These are phyloP conservation scores for Jasminum sambac DNA, from an alignment of 257 asterid species.

Conservation along the genomic window DNA sequence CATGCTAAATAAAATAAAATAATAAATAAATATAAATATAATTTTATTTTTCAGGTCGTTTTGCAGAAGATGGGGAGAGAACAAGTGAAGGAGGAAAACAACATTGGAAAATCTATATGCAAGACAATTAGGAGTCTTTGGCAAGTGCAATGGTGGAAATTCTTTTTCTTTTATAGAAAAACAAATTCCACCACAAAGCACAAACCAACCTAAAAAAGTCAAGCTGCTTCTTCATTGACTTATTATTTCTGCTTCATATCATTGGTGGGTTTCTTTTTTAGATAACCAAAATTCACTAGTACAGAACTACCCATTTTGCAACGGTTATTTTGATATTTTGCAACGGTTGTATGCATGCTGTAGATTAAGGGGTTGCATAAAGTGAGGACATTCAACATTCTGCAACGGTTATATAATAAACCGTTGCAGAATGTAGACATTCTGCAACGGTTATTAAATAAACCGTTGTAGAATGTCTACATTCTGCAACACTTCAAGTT, in stretches of 20 bases:
- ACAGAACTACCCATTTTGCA: too few relatives aligned
- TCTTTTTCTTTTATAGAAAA: conserved; percentile 29
- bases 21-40: neutral
- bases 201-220: conserved; percentile 19
- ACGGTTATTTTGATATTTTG: too few relatives aligned
- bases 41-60: conserved; percentile 22
- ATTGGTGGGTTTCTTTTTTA: too few relatives aligned
- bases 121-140: conserved; percentile 34
- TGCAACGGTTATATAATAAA: too few relatives aligned
- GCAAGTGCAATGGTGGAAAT: conserved; percentile 51
- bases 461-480: too few relatives aligned
- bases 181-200: conserved; percentile 25
- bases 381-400: too few relatives aligned
- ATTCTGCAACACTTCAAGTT: too few relatives aligned
- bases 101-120: conserved; percentile 37
- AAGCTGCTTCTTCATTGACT: conserved; percentile 4
- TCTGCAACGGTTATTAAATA: too few relatives aligned
- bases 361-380: too few relatives aligned
- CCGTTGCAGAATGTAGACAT: too few relatives aligned
- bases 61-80: conserved; percentile 28
- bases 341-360: too few relatives aligned
- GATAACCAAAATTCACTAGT: too few relatives aligned
- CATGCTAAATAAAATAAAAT: neutral
- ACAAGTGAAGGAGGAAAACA: conserved; percentile 26
- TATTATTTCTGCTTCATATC: neutral